Base-by-base conservation (phyloP, 352 stramenopile species). In the Phytophthora brassicae region DNA sequence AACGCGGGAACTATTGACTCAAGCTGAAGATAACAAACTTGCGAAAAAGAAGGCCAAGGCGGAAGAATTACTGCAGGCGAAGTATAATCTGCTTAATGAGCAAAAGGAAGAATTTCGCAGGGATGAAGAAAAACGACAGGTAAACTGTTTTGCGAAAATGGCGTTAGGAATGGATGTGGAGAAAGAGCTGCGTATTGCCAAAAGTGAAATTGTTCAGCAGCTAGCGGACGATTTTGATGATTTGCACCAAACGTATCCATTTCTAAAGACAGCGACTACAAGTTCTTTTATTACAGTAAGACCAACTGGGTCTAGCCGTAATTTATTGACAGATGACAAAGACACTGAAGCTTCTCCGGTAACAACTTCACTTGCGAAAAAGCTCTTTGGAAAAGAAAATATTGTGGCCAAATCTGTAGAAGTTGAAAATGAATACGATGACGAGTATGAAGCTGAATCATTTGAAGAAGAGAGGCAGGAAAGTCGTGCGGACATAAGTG, bases 1-100 rank as follows among this genome's bases (percentile, higher is more conserved):
- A 17, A 41, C 3, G 13, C 43, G 43, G 16, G 49, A 46, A 0
- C 26, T 28, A 20, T 35, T 38, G 12, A 20, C 19, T 4, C 51
- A 66, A 19, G 28, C 9, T 9, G 43, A 67, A 11, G 43, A 49
- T 9, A 31, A 48, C 6, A 84, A 85, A 50, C 12, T 85, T 1
- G 56, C 52, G n/a, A 56, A 61, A 31, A 87, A 87, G 56, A 81
- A 80, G 51, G 42, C 60, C 11, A 79, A 76, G 46, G 68, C 68
- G 12, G 17, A 72, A 2, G 72, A 81, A 43, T 46, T 87, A 3
- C 29, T 87, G 0, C 54, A 64, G 2, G 68, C 65, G 1, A 87
- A 87, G 57, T 56, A 68, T 13, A 62, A 42, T 1, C 23, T 83
- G 36, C 36, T 84, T 3, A 46, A 53, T 9, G 60, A 77, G n/a